These are phyloP conservation scores for Gynostemma pentaphyllum DNA, from an alignment of 306 rosid genomes.

Conservation along the genomic window DNA sequence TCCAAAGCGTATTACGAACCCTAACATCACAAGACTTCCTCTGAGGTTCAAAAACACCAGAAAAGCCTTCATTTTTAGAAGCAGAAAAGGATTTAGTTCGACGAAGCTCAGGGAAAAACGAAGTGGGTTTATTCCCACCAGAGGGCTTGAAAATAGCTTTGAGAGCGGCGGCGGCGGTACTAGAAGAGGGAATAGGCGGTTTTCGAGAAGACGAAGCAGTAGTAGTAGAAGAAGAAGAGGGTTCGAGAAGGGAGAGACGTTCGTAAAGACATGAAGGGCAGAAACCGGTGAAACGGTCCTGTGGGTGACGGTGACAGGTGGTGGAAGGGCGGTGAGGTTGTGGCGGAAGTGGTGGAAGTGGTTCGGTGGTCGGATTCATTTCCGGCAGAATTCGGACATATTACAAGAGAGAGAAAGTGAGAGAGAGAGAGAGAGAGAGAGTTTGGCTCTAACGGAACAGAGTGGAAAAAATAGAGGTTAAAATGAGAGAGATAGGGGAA, in stretches of 20 bases:
- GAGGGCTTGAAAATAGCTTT: conserved; percentile 72
- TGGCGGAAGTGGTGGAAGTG: conserved; percentile 37
- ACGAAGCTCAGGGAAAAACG: conserved; percentile 81
- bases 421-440: conserved; percentile 20
- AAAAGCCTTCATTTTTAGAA: conserved; percentile 77
- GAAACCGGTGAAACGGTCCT: conserved; percentile 84
- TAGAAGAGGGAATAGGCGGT: conserved; percentile 58
- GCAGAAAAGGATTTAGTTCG: conserved; percentile 94
- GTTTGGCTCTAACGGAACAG: conserved; percentile 71
- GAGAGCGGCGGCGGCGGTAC: conserved; percentile 87
- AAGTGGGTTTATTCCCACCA: conserved; percentile 24
- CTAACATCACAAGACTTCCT: conserved; percentile 91
- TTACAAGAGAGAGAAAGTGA: conserved; percentile 15
- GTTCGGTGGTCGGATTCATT: conserved; percentile 68
- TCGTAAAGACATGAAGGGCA: conserved; percentile 99
- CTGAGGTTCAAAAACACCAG: conserved; percentile 84
- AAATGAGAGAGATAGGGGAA: not conserved
- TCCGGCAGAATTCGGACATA: conserved; percentile 45
- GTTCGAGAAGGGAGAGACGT: conserved; percentile 84
- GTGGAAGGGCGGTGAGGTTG: conserved; percentile 71
- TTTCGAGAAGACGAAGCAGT: conserved; percentile 35
- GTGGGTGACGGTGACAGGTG: conserved; percentile 78
- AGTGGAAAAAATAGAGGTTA: conserved; percentile 16
- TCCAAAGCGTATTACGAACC: conserved; percentile 61
- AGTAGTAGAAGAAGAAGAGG: conserved; percentile 28